Conservation (phyloP, 768 basidiomycete genomes). For the Tricholoma bakamatsutake region DNA sequence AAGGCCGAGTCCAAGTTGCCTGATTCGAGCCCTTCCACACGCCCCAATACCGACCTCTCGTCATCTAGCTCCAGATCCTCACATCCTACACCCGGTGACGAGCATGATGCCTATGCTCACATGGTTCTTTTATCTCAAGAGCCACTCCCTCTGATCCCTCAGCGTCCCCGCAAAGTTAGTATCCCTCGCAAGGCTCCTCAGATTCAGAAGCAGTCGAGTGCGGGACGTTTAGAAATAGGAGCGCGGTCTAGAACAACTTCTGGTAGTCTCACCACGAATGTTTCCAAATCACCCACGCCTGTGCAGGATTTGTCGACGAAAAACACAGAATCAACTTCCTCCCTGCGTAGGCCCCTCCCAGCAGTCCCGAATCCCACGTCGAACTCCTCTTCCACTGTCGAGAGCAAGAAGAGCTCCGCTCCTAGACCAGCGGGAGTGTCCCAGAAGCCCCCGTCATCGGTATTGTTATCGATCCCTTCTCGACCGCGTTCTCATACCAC, state of each 20-base stretch:
- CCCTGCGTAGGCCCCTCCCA: conserved; percentile 18
- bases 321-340: not conserved
- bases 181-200: conserved; percentile 21
- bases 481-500: conserved; percentile 13
- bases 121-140: conserved; percentile 17
- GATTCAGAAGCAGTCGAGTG: conserved; percentile 18
- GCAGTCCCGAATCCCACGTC: conserved; percentile 12
- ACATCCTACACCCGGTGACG: conserved; percentile 10
- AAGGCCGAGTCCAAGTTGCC: conserved; percentile 12
- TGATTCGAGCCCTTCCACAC: conserved; percentile 8
- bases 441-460: conserved; percentile 3
- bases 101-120: conserved; percentile 10
- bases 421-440: not conserved
- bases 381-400: conserved; percentile 2
- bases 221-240: conserved; percentile 24
- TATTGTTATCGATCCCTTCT: conserved; percentile 3
- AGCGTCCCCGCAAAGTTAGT: conserved; percentile 14
- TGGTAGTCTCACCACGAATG: not conserved
- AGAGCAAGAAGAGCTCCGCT: conserved; percentile 12
- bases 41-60: conserved; percentile 12
- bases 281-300: conserved; percentile 15
- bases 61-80: conserved; percentile 8
- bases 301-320: conserved; percentile 15
- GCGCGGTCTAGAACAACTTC: conserved; percentile 13
- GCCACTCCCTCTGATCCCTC: conserved; percentile 7